Base-by-base conservation (phyloP, 2,329 filamentous ascomycete species). In the Colletotrichum caudatum region DNA sequence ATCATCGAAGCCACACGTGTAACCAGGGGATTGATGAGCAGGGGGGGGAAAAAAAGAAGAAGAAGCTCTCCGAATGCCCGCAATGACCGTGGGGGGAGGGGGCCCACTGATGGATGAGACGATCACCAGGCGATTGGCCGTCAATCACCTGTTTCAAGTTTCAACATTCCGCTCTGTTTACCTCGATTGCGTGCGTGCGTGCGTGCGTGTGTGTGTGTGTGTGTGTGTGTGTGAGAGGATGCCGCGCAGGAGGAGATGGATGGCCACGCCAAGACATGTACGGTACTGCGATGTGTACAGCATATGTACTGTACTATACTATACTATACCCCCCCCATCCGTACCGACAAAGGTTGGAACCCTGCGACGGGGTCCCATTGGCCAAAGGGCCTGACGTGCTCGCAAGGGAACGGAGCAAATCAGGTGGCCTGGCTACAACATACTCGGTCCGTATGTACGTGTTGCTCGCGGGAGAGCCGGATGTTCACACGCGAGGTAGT, bases 1-100 rank as follows among this genome's bases (percentile, higher is more conserved):
- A 71, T 71, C 9, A 23, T 11, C 46, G 58, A 71, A 63, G 68
- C 64, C 68, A 67, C 29, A 29, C 29, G n/a, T n/a, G n/a, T 57
- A 20, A 57, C 48, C 60, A 64, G 23, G 44, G 33, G 35, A 7
- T 44, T 14, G 26, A 26, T 51, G 12, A 26, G 23, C 54, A 16
- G n/a, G n/a, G n/a, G n/a, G n/a, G n/a, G n/a, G n/a, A n/a, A n/a
- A n/a, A n/a, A 29, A 4, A 29, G 5, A 29, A 11, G 8, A 37
- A 39, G 44, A 46, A n/a, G 3, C 16, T 33, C 64, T 9, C 26
- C 26, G 6, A 33, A 53, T 57, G 20, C 39, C 35, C 50, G 23
- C 41, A 23, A 51, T 33, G 57, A 23, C 41, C 46, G 18, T 46
- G 44, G 2, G 44, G 16, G 44, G 44, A 11, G 29, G 35, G 59